phyloP scores from a whole-genome alignment of 768 basidiomycete species.

The Suillus americanus region DNA sequence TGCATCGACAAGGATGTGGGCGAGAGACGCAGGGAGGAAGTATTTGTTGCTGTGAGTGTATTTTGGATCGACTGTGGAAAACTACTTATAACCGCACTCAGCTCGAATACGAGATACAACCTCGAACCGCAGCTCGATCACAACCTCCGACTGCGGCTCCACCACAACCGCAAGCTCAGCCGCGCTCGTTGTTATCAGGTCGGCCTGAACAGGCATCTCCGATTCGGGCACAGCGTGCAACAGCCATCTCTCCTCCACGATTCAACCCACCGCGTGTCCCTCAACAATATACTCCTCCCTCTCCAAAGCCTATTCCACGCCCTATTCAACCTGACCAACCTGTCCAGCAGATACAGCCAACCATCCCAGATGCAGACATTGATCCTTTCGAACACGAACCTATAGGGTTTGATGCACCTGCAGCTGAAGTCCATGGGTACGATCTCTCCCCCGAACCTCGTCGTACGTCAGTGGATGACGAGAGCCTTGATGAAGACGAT shows the following conservation, averaged over 20 bases:
- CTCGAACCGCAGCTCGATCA: slow-evolving; percentile 12
- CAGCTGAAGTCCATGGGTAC: slow-evolving; percentile 14
- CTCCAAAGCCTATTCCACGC: slow-evolving; percentile 1
- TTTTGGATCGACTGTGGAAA: neutral
- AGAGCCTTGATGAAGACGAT: slow-evolving; percentile 17
- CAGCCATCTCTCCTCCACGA: slow-evolving; percentile 4
- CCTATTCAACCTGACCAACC: slow-evolving; percentile 11
- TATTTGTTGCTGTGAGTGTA: slow-evolving; percentile 52
- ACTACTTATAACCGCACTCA: slow-evolving; percentile 15
- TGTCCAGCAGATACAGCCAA: slow-evolving; percentile 15
- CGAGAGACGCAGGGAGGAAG: slow-evolving; percentile 49
- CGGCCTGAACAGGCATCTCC: slow-evolving; percentile 4
- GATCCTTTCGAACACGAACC: slow-evolving; percentile 34
- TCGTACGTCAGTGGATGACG: slow-evolving; percentile 26
- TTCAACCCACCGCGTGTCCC: slow-evolving; percentile 4
- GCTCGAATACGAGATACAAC: slow-evolving; percentile 42
- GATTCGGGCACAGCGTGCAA: neutral
- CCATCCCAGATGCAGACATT: slow-evolving; percentile 30
- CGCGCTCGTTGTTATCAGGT: slow-evolving; percentile 4
- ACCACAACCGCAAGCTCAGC: slow-evolving; percentile 17
- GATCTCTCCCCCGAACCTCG: slow-evolving; percentile 22
- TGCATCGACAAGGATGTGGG: slow-evolving; percentile 62
- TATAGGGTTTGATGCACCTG: slow-evolving; percentile 16
- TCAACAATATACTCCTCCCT: slow-evolving; percentile 15
- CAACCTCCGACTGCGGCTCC: slow-evolving; percentile 18